phyloP scores from a whole-genome alignment of 805 yeast genomes.

The Ogataea trehaloabstinens region DNA sequence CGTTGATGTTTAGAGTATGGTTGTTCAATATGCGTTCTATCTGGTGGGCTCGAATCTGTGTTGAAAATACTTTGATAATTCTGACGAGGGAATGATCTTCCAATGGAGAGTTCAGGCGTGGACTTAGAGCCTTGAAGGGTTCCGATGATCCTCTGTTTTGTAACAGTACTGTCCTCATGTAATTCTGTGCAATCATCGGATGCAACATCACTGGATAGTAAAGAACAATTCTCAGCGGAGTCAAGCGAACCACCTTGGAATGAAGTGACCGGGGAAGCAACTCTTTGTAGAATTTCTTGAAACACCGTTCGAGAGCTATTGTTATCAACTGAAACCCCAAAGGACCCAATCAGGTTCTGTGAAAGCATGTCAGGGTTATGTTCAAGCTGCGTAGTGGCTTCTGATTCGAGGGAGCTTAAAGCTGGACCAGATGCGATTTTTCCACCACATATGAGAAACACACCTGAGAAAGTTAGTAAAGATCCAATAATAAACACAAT shows the following conservation, averaged over 20 bases:
- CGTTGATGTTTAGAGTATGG: background rate
- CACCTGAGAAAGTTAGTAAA: constrained; percentile 39
- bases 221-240: background rate
- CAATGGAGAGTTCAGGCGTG: constrained; percentile 6
- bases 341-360: background rate
- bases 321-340: background rate
- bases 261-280: background rate
- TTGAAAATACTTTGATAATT: too few species aligned
- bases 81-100: background rate
- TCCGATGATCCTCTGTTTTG: background rate
- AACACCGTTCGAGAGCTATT: too few species aligned
- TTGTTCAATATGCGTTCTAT: too few species aligned
- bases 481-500: constrained; percentile 35
- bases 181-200: background rate
- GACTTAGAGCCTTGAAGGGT: constrained; percentile 3
- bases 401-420: background rate
- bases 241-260: background rate
- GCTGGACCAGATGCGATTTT: constrained; percentile 1
- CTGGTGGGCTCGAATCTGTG: too few species aligned
- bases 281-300: too few species aligned
- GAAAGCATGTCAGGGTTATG: background rate
- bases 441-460: constrained; percentile 34
- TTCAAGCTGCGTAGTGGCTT: background rate
- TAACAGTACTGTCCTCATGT: background rate
- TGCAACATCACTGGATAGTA: background rate